Conservation (phyloP, 2,329 filamentous ascomycete species). For the Botrytis tulipae region DNA sequence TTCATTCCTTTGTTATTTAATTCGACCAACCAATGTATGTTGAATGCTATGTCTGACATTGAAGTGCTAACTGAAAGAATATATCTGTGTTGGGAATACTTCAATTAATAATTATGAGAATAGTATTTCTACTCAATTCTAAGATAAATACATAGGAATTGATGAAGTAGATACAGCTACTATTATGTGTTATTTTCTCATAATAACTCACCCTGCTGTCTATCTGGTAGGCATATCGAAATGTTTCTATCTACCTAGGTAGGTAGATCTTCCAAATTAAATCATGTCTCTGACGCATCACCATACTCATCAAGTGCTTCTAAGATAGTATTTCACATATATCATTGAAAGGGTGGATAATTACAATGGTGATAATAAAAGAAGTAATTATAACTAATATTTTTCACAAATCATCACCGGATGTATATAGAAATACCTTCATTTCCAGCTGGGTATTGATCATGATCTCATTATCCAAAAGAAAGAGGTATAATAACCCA, state of each 20-base stretch:
- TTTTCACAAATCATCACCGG: not conserved
- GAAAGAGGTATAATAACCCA: not conserved
- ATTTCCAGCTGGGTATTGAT: not conserved
- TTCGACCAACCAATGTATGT: not conserved
- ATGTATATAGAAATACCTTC: not conserved
- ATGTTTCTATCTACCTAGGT: not conserved
- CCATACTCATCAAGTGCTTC: not conserved
- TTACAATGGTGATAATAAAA: not conserved
- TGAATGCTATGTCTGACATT: not conserved
- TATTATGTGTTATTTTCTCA: not conserved
- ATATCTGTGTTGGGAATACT: not conserved
- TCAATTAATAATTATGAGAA: not conserved
- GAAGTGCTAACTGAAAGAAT: not conserved
- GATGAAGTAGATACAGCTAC: not conserved
- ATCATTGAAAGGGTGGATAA: not conserved
- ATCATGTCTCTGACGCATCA: not conserved
- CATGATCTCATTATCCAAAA: conserved; percentile 2
- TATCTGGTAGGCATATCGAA: not conserved
- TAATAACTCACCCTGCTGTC: not conserved
- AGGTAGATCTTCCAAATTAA: not conserved
- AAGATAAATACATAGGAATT: not conserved
- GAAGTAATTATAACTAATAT: not conserved
- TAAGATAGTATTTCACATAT: not conserved
- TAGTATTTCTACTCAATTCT: not conserved
- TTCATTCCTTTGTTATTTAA: not conserved